A percentile compares a stretch with the other conserved stretches of the same genome.
phyloP scores from a whole-genome alignment of 192 early-diverging fungal species.

The Backusella tuberculispora region DNA sequence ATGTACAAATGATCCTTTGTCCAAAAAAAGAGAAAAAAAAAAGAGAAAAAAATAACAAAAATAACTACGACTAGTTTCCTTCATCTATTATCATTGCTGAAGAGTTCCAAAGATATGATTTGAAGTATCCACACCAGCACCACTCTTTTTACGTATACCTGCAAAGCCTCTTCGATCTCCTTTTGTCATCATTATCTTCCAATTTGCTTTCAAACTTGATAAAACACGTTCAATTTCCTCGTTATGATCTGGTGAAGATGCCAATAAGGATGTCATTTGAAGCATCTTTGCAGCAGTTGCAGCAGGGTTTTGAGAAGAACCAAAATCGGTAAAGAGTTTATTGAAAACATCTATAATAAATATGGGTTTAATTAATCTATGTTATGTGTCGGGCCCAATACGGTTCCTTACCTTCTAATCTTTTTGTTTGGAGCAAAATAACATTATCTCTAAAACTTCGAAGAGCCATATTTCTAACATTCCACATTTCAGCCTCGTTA shows the following conservation, averaged over 20 bases:
- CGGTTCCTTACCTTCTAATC: constrained; percentile 60
- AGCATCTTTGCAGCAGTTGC: constrained; percentile 70
- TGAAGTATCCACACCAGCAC: background rate
- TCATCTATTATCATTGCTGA: background rate
- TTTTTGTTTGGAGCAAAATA: constrained; percentile 60
- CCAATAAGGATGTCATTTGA: constrained; percentile 73
- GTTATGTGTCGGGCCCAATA: background rate
- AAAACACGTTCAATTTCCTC: constrained; percentile 55
- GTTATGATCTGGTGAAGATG: constrained; percentile 55
- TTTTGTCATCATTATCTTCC: constrained; percentile 58
- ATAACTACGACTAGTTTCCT: background rate
- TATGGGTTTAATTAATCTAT: background rate
- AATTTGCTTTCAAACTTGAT: constrained; percentile 55
- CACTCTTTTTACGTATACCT: constrained; percentile 38
- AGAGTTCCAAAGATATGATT: constrained; percentile 26
- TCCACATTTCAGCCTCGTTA: constrained; percentile 51
- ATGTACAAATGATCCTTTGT: background rate
- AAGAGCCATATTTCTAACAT: constrained; percentile 66
- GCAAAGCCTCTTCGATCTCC: constrained; percentile 60
- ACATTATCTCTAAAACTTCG: constrained; percentile 69
- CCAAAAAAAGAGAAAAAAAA: no score
- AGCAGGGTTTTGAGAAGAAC: constrained; percentile 62
- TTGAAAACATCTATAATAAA: constrained; percentile 58
- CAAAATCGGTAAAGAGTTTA: constrained; percentile 65
- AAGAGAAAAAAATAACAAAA: no score